Evolutionary conservation across 345 rosid genomes (phyloP).

Genomic region (Citrus cavaleriei): DNA sequence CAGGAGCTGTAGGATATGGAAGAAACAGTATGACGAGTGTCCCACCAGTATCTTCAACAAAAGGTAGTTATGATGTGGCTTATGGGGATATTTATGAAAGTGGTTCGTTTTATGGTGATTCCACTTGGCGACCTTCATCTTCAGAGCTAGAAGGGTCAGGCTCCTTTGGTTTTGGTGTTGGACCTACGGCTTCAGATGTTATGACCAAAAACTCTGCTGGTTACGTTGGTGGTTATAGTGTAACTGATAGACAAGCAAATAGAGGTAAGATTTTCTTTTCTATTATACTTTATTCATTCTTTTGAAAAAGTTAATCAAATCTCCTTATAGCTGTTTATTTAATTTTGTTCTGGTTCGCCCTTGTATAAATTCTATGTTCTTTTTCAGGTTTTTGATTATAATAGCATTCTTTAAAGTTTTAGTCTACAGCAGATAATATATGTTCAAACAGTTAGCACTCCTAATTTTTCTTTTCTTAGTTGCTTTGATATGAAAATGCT

Average conservation of each 20-base stretch:
- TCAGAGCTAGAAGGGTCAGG: conserved; percentile 36
- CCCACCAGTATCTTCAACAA: conserved; percentile 27
- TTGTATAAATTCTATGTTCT: background rate
- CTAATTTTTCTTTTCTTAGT: background rate
- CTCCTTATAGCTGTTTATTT: background rate
- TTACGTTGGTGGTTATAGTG: conserved; percentile 52
- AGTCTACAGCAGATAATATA: background rate
- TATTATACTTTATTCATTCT: background rate
- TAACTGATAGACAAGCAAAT: conserved; percentile 52
- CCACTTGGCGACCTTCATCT: conserved; percentile 45
- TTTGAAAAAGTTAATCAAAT: background rate
- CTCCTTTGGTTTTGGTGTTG: conserved; percentile 52
- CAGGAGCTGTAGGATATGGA: conserved; percentile 44
- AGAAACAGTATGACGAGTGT: conserved; percentile 31
- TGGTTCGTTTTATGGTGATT: conserved; percentile 38
- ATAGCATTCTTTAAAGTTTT: background rate
- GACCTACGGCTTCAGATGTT: conserved; percentile 46
- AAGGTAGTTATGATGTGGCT: conserved; percentile 36
- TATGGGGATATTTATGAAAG: conserved; percentile 33
- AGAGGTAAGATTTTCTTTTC: conserved; percentile 38
- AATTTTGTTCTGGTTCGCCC: background rate
- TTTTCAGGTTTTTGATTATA: background rate
- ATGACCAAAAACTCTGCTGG: conserved; percentile 39
- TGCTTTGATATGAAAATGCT: background rate
- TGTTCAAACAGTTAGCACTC: background rate